Conservation (phyloP, 1,284 basidiomycete species). For the Trametes polyzona region DNA sequence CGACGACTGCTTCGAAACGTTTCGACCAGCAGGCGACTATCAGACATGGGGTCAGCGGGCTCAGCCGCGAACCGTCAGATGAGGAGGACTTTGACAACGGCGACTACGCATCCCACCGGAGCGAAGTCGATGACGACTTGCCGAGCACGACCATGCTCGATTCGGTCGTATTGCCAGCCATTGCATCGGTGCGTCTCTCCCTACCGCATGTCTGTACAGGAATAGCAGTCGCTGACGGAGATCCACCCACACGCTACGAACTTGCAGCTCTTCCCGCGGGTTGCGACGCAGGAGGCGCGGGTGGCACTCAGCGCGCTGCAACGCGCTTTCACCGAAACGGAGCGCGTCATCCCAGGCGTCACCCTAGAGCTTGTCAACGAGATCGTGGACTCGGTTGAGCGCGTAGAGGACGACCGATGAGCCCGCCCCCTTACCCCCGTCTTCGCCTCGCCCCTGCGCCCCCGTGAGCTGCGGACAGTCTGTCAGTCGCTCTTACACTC, state of each 20-base stretch:
- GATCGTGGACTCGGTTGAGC: constrained; percentile 90
- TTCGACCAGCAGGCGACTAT: constrained; percentile 69
- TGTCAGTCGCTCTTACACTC: not conserved
- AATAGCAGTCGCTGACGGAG: constrained; percentile 1
- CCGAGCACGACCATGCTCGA: constrained; percentile 90
- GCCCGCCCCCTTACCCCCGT: not conserved
- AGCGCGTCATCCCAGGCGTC: constrained; percentile 85
- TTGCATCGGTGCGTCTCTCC: constrained; percentile 74
- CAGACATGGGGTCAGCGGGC: constrained; percentile 45
- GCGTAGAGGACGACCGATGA: constrained; percentile 70
- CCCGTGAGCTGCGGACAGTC: constrained; percentile 9
- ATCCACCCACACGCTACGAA: constrained; percentile 15
- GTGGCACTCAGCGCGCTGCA: constrained; percentile 83
- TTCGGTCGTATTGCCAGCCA: constrained; percentile 91
- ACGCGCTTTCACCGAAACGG: constrained; percentile 90
- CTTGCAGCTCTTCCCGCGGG: constrained; percentile 85
- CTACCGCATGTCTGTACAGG: not conserved
- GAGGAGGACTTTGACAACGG: constrained; percentile 68
- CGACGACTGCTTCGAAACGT: constrained; percentile 44
- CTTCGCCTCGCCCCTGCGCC: no score
- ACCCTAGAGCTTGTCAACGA: constrained; percentile 84
- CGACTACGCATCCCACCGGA: constrained; percentile 42
- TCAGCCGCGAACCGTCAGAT: constrained; percentile 54
- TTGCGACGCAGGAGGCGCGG: constrained; percentile 86
- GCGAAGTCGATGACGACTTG: constrained; percentile 58